A percentile compares a stretch with the other conserved stretches of the same genome.
These are phyloP conservation scores for Nidularia pulvinata DNA, from an alignment of 768 basidiomycete species.

Conservation along the genomic window DNA sequence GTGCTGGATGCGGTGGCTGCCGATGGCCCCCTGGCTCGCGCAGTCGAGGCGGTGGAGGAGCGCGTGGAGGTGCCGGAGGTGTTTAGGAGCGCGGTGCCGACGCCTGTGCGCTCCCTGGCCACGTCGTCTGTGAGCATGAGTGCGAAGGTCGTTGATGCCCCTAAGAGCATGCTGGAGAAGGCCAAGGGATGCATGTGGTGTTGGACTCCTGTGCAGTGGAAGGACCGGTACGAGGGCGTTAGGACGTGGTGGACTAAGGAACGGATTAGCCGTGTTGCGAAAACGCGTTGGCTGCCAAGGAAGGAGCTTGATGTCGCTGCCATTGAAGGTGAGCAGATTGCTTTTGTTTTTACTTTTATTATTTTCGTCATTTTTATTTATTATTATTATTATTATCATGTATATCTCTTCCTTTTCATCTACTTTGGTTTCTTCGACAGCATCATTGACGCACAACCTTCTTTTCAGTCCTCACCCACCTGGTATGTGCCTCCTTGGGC, in stretches of 20 bases:
- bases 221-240: conserved; percentile 16
- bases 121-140: neutral
- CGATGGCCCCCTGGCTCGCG: conserved; percentile 54
- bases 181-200: no score
- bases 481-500: conserved; percentile 69
- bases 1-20: conserved; percentile 60
- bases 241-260: conserved; percentile 59
- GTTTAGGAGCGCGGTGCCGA: conserved; percentile 45
- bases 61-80: conserved; percentile 43
- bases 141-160: conserved; percentile 6
- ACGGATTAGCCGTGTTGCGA: conserved; percentile 49
- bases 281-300: conserved; percentile 57
- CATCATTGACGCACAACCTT: no score
- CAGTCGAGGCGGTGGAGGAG: conserved; percentile 42
- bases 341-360: no score
- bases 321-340: conserved; percentile 54
- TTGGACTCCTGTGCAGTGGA: conserved; percentile 28
- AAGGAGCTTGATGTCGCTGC: conserved; percentile 61
- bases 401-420: no score
- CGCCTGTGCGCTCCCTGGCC: neutral
- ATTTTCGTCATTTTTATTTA: no score
- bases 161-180: no score
- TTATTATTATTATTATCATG: no score
- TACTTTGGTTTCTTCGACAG: no score
- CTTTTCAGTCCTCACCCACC: conserved; percentile 57